phyloP scores from a whole-genome alignment of 139 green algal genomes.

The Astrephomene gubernaculifera region DNA sequence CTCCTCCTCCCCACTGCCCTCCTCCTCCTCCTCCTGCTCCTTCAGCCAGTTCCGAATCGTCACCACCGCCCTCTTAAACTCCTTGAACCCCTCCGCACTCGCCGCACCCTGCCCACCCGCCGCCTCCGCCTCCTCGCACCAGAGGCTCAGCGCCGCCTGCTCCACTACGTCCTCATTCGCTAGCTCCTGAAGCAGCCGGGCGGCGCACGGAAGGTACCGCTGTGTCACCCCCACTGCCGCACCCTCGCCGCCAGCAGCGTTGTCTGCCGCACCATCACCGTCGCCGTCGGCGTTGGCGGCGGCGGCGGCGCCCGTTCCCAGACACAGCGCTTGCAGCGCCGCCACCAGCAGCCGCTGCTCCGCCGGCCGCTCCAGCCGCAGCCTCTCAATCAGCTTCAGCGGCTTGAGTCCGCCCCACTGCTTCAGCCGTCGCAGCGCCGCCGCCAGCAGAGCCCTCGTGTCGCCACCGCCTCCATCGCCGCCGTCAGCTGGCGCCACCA shows the following conservation, averaged over 20 bases:
- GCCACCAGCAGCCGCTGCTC: slow-evolving; percentile 26
- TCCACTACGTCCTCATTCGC: slow-evolving; percentile 5
- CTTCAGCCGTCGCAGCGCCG: slow-evolving; percentile 14
- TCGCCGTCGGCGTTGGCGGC: background rate
- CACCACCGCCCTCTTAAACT: background rate
- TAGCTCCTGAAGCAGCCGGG: slow-evolving; percentile 14
- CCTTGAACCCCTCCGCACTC: background rate
- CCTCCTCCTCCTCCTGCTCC: background rate
- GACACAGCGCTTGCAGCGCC: slow-evolving; percentile 24
- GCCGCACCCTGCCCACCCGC: background rate
- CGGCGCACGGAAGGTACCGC: background rate
- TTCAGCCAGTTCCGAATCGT: background rate
- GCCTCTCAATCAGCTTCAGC: slow-evolving; percentile 29
- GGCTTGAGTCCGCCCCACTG: slow-evolving; percentile 37
- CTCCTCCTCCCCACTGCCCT: background rate
- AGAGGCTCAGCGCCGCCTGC: background rate
- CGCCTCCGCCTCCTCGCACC: background rate
- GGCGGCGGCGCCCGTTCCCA: background rate
- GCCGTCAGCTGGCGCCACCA: background rate
- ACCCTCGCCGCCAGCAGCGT: background rate
- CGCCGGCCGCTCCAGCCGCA: slow-evolving; percentile 1
- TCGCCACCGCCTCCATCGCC: background rate
- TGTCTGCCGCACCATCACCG: background rate
- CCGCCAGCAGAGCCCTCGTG: background rate
- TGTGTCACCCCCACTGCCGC: background rate